Evolutionary conservation across 2,329 filamentous ascomycete genomes (phyloP).

Genomic region (Fusarium haematococcum): DNA sequence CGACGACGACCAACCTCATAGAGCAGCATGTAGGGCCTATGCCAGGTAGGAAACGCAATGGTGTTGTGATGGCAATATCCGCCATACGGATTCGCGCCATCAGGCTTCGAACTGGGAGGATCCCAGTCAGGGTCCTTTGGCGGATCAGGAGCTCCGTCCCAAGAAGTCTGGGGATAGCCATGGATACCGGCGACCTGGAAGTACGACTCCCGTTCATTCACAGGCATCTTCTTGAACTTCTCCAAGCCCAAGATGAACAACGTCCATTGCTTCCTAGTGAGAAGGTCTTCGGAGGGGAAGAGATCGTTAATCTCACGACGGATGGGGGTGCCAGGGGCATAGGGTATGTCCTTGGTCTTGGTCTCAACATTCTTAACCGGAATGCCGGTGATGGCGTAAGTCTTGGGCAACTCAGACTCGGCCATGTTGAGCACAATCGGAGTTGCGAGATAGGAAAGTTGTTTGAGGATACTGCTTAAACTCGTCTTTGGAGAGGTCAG

Average conservation of each 20-base stretch:
- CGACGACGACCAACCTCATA: too few relatives aligned
- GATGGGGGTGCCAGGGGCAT: not conserved
- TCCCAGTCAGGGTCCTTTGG: not conserved
- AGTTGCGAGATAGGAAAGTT: not conserved
- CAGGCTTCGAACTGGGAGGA: not conserved
- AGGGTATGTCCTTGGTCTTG: not conserved
- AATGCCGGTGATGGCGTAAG: constrained; percentile 13
- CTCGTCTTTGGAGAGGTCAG: too few relatives aligned
- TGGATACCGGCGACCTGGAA: constrained; percentile 6
- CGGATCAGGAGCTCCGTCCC: not conserved
- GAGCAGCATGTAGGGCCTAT: constrained; percentile 72
- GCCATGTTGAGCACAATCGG: not conserved
- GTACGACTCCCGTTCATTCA: not conserved
- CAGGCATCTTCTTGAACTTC: constrained; percentile 4
- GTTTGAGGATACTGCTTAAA: not conserved
- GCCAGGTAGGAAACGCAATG: constrained; percentile 73
- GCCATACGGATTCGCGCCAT: constrained; percentile 45
- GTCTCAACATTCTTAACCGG: not conserved
- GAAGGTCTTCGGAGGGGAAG: not conserved
- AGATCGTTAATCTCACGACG: constrained; percentile 12
- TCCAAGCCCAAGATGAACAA: constrained; percentile 15
- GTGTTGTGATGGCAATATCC: constrained; percentile 72
- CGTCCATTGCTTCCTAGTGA: constrained; percentile 8
- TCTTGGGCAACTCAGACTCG: not conserved
- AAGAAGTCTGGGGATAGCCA: not conserved